phyloP scores from a whole-genome alignment of 805 yeast genomes.

The Lipomyces japonicus region DNA sequence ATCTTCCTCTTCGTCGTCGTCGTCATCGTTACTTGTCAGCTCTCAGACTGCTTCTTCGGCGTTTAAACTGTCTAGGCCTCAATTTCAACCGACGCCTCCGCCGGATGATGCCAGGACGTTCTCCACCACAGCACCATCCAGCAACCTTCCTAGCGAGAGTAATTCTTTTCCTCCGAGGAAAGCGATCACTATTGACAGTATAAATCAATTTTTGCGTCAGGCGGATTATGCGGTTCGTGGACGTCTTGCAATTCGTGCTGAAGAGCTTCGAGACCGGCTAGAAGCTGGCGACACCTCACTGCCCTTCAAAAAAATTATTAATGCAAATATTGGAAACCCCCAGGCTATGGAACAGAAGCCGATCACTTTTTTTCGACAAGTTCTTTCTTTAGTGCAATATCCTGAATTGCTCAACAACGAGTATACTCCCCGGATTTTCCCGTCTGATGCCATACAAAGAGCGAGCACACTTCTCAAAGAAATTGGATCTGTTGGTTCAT shows the following conservation, averaged over 20 bases:
- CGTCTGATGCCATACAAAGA: constrained; percentile 68
- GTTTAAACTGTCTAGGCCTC: no score
- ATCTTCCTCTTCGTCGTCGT: no score
- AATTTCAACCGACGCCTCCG: no score
- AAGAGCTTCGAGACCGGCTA: constrained; percentile 63
- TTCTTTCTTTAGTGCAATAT: constrained; percentile 77
- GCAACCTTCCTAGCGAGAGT: no score
- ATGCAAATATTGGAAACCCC: constrained; percentile 96
- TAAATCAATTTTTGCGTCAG: constrained; percentile 69
- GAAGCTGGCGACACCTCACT: constrained; percentile 54
- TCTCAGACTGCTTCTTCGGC: no score
- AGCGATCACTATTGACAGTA: constrained; percentile 45
- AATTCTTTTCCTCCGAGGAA: no score
- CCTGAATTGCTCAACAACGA: constrained; percentile 57
- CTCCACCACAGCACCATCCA: no score
- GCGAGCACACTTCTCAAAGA: constrained; percentile 58
- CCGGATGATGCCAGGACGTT: no score
- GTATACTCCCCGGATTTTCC: constrained; percentile 36
- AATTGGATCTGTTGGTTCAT: constrained; percentile 88
- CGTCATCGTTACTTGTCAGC: no score
- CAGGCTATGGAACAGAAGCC: constrained; percentile 95
- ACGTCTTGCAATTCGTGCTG: constrained; percentile 87
- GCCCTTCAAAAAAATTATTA: constrained; percentile 75
- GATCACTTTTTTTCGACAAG: constrained; percentile 91
- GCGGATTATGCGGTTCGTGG: constrained; percentile 98